Conservation (phyloP, 176 grass and related monocot species). For the Dactylis glomerata region DNA sequence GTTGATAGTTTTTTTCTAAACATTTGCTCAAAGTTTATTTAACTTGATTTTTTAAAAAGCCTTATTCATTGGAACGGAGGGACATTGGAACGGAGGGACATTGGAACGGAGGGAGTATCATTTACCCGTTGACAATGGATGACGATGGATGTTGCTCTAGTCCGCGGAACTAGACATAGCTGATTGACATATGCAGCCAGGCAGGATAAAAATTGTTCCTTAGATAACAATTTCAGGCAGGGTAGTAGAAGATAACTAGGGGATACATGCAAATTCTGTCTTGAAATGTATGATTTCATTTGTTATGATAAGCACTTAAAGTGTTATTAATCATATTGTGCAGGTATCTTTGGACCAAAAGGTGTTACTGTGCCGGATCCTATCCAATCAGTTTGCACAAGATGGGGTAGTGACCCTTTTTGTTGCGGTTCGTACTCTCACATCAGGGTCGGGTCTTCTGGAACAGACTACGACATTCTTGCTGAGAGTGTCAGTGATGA, state of each 20-base stretch:
- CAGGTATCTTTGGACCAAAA: slow-evolving; percentile 86
- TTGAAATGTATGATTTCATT: neutral
- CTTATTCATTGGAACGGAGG: too few relatives aligned
- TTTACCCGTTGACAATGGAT: neutral
- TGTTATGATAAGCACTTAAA: neutral
- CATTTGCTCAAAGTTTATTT: too few relatives aligned
- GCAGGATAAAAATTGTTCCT: neutral
- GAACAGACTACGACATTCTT: slow-evolving; percentile 80
- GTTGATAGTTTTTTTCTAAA: too few relatives aligned
- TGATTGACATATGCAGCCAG: neutral
- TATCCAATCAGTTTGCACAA: slow-evolving; percentile 81
- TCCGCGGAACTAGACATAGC: neutral
- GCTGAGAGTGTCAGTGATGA: slow-evolving; percentile 54
- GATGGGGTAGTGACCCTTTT: slow-evolving; percentile 86
- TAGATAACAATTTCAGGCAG: neutral
- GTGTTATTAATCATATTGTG: neutral
- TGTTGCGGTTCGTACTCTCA: slow-evolving; percentile 90
- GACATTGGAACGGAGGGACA: too few relatives aligned
- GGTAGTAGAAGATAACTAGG: neutral
- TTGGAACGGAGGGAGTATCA: too few relatives aligned
- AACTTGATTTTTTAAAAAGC: too few relatives aligned
- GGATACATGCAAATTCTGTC: neutral
- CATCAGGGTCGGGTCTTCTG: slow-evolving; percentile 89
- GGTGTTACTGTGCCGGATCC: slow-evolving; percentile 83
- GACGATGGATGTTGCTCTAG: neutral